Evolutionary conservation across 129 eudicot genomes (phyloP).

Genomic region (Arctium lappa): DNA sequence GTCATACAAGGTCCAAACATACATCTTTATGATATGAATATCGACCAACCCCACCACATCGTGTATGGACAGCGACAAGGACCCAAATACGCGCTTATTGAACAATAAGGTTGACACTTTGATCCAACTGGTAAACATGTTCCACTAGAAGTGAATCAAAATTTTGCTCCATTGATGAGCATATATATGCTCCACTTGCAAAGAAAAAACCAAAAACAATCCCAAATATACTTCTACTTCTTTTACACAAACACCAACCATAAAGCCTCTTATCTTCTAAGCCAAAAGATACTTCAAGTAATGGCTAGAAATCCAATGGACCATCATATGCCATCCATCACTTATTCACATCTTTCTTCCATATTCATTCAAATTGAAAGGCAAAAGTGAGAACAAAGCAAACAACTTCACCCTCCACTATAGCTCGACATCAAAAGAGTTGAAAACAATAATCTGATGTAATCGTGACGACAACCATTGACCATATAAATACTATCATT

Average conservation of each 20-base stretch:
- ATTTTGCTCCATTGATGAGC: slow-evolving; percentile 24
- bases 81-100: neutral
- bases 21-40: neutral
- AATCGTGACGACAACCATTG: neutral
- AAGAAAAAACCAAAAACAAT: slow-evolving; percentile 3
- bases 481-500: too few species aligned
- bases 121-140: neutral
- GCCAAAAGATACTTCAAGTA: slow-evolving; percentile 4
- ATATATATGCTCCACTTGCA: slow-evolving; percentile 23
- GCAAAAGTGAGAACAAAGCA: slow-evolving; percentile 25
- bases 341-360: neutral
- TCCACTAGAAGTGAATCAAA: slow-evolving; percentile 11
- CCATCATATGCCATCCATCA: slow-evolving; percentile 1
- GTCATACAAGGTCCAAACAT: neutral
- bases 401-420: slow-evolving; percentile 18
- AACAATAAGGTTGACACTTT: neutral
- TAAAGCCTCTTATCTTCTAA: neutral
- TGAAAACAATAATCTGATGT: neutral
- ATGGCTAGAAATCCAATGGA: neutral
- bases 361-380: slow-evolving; percentile 15
- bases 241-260: slow-evolving; percentile 1
- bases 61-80: neutral
- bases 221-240: neutral
- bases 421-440: slow-evolving; percentile 3
- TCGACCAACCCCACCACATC: slow-evolving; percentile 1